Percentiles rank a stretch among this genome's conserved stretches.
These are phyloP conservation scores for Asparagopsis taxiformis DNA, from an alignment of 31 red algal species.

Conservation along the genomic window DNA sequence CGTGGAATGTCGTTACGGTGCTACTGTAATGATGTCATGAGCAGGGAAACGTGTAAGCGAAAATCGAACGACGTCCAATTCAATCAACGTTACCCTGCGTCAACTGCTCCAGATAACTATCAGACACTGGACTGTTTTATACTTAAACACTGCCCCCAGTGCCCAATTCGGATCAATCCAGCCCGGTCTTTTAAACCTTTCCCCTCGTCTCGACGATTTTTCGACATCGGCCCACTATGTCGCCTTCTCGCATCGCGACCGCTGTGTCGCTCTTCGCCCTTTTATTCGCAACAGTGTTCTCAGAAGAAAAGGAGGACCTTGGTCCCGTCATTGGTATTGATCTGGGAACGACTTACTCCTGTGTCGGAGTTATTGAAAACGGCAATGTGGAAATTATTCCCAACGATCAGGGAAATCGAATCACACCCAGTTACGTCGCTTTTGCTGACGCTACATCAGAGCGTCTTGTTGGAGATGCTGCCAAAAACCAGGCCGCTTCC, in stretches of 20 bases:
- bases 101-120: no score
- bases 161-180: background rate
- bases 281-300: slow-evolving; percentile 1
- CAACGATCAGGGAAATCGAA: slow-evolving; percentile 93
- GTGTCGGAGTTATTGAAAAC: slow-evolving; percentile 86
- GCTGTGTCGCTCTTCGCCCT: slow-evolving; percentile 1
- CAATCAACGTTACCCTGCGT: no score
- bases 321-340: slow-evolving; percentile 95
- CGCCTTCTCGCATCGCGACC: background rate
- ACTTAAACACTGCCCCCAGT: no score
- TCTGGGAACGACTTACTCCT: slow-evolving; percentile 96
- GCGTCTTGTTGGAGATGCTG: slow-evolving; percentile 88
- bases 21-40: no score
- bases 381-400: slow-evolving; percentile 91
- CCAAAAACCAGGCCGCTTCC: slow-evolving; percentile 92
- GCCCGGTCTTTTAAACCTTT: background rate
- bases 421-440: slow-evolving; percentile 90
- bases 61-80: no score
- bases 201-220: background rate
- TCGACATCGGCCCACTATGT: background rate
- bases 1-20: background rate
- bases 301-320: slow-evolving; percentile 38
- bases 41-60: no score
- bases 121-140: no score
- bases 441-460: slow-evolving; percentile 68